phyloP scores from a whole-genome alignment of 2,329 filamentous ascomycete species.

The Trichoderma sp. region DNA sequence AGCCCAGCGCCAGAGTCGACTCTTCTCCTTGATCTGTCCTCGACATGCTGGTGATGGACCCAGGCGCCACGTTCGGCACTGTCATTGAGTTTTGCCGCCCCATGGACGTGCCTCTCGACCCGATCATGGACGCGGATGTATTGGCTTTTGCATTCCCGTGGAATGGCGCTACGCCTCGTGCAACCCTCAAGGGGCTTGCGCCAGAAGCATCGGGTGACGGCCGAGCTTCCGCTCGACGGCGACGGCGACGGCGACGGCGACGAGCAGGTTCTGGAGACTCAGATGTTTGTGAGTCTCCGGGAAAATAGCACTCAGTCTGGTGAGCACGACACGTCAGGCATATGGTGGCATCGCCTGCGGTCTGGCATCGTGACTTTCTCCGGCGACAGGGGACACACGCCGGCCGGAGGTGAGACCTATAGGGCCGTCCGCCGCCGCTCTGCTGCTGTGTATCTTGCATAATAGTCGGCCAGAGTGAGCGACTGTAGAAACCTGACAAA shows the following conservation, averaged over 20 bases:
- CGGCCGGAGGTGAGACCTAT: constrained; percentile 60
- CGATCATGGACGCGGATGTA: background rate
- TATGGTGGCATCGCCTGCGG: constrained; percentile 50
- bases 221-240: constrained; percentile 19
- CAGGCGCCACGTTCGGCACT: background rate
- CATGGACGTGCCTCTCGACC: background rate
- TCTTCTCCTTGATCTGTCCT: constrained; percentile 22
- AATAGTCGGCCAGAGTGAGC: background rate
- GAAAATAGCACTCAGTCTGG: constrained; percentile 56
- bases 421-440: constrained; percentile 43
- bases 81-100: background rate
- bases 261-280: constrained; percentile 23
- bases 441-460: constrained; percentile 17
- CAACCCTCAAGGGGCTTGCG: background rate
- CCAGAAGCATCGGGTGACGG: background rate
- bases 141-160: constrained; percentile 8
- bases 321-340: constrained; percentile 60
- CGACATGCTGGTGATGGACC: background rate
- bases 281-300: constrained; percentile 34
- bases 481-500: background rate
- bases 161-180: background rate
- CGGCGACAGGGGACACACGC: constrained; percentile 60
- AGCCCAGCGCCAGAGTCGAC: constrained; percentile 31
- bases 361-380: constrained; percentile 61
- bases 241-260: constrained; percentile 19